A percentile compares a stretch with the other conserved stretches of the same genome.
phyloP scores from a whole-genome alignment of 2,329 filamentous ascomycete species.

The Anthostomella pinea region DNA sequence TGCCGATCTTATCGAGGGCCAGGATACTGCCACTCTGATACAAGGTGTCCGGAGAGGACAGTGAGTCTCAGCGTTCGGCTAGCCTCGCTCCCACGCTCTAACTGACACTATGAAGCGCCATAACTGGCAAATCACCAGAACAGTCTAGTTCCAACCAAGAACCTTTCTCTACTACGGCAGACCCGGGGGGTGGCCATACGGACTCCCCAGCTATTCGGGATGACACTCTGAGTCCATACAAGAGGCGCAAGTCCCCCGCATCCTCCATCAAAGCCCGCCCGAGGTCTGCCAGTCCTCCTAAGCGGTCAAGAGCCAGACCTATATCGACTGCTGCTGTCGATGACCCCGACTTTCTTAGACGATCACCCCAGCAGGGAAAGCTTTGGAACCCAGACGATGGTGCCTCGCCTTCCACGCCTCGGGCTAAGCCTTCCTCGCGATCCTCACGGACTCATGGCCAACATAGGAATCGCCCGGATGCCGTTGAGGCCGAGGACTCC shows the following conservation, averaged over 20 bases:
- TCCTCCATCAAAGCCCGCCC: slow-evolving; percentile 7
- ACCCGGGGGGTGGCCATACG: slow-evolving; percentile 7
- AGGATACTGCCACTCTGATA: slow-evolving; percentile 7
- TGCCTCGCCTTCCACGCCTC: slow-evolving; percentile 8
- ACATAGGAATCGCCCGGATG: slow-evolving; percentile 13
- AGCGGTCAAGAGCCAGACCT: slow-evolving; percentile 21
- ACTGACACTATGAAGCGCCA: slow-evolving; percentile 10
- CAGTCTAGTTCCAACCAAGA: slow-evolving; percentile 3
- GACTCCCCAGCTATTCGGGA: slow-evolving; percentile 5
- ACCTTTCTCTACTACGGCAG: slow-evolving; percentile 4
- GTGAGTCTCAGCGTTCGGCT: slow-evolving; percentile 4
- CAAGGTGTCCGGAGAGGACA: slow-evolving; percentile 13
- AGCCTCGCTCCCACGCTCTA: background rate
- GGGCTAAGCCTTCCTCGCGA: slow-evolving; percentile 6
- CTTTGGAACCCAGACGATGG: slow-evolving; percentile 25
- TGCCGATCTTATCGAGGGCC: slow-evolving; percentile 6
- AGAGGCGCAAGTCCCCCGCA: slow-evolving; percentile 19
- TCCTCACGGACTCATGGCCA: slow-evolving; percentile 4
- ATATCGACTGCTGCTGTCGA: slow-evolving; percentile 6
- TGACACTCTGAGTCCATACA: slow-evolving; percentile 13
- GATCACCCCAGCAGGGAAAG: slow-evolving; percentile 17
- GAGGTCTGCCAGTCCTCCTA: slow-evolving; percentile 20
- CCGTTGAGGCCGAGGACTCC: slow-evolving; percentile 11
- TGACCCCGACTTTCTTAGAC: slow-evolving; percentile 23
- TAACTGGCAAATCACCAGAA: slow-evolving; percentile 4